A percentile compares a stretch with the other conserved stretches of the same genome.
Conservation (phyloP, 176 grass and related monocot genomes). For the Oryza coarctata region DNA sequence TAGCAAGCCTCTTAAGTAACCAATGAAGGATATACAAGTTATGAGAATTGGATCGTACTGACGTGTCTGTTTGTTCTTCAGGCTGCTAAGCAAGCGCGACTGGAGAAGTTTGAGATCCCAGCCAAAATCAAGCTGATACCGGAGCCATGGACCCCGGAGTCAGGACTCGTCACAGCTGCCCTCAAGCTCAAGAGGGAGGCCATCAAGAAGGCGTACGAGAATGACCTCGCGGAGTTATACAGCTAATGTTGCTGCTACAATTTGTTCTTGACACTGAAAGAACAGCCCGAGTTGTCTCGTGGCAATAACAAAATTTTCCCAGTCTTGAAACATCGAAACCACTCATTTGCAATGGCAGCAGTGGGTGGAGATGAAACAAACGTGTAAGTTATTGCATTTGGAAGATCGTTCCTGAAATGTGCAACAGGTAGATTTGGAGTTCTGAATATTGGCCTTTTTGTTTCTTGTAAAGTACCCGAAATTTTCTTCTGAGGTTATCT, state of each 20-base stretch:
- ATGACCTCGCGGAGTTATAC: constrained; percentile 61
- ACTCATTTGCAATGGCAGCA: not conserved
- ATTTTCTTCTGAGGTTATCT: not conserved
- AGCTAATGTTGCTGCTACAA: constrained; percentile 22
- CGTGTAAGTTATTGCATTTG: not conserved
- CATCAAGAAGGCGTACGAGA: constrained; percentile 67
- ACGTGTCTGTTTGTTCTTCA: constrained; percentile 29
- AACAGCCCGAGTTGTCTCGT: not conserved
- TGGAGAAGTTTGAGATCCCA: constrained; percentile 94
- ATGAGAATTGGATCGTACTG: not conserved
- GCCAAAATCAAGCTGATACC: constrained; percentile 69
- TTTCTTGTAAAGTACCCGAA: not conserved
- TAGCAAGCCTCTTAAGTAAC: not conserved
- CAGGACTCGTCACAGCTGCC: constrained; percentile 81
- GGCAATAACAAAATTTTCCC: not conserved
- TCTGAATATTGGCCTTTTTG: not conserved
- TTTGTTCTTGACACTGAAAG: not conserved
- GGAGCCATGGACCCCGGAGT: constrained; percentile 84
- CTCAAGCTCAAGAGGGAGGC: constrained; percentile 91
- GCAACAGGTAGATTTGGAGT: not conserved
- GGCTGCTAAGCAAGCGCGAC: constrained; percentile 65
- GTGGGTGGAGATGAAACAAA: not conserved
- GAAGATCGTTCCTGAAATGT: not conserved
- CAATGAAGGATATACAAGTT: not conserved
- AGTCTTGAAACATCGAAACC: not conserved